Base-by-base conservation (phyloP, 495 filamentous ascomycete species). In the Echria macrotheca region DNA sequence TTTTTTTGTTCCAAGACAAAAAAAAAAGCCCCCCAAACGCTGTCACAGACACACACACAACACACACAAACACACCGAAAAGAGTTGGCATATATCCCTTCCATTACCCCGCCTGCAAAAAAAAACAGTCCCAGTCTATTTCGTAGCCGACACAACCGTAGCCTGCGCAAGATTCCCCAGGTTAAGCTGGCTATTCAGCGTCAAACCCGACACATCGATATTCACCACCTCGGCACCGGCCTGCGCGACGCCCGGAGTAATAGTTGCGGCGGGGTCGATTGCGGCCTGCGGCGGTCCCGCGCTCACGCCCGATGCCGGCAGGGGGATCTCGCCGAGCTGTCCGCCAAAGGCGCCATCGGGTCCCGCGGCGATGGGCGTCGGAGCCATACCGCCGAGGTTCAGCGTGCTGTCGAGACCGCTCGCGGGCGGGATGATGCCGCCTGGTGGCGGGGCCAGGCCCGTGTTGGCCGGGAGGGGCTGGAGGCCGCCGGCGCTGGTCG, bases 201-300 rank as follows among this genome's bases (percentile, higher is more conserved):
- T 63, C 54, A 69, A 29, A 2, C 58, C 58, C n/a, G 57, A 60
- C 1, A 67, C 48, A 31, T 67, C 57, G 14, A 67, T 64, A 6
- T 32, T 46, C 1, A 60, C 48, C 39, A 38, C 28, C 22, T 52
- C 25, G 4, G 47, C 53, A 17, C 47, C 44, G 19, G 58, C 57
- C 8, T 59, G 54, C 12, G 60, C 59, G 1, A 62, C 54, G 1
- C 33, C 57, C 0, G 57, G 60, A 7, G 62, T 37, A 6, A 46
- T 23, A 6, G 45, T 57, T 26, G 41, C 33, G 5, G 49, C 32
- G 8, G 49, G 44, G n/a, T 57, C 42, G 3, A 42, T 38, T 32
- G 44, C 62, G 23, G 56, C 54, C 14, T 57, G 55, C 9, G 53
- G 45, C 8, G 57, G 40, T 12, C 54, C 49, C 5, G 32, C 51